Percentiles rank a stretch among this genome's conserved stretches.
phyloP scores from a whole-genome alignment of 768 basidiomycete genomes.

The Lactarius tabidus region DNA sequence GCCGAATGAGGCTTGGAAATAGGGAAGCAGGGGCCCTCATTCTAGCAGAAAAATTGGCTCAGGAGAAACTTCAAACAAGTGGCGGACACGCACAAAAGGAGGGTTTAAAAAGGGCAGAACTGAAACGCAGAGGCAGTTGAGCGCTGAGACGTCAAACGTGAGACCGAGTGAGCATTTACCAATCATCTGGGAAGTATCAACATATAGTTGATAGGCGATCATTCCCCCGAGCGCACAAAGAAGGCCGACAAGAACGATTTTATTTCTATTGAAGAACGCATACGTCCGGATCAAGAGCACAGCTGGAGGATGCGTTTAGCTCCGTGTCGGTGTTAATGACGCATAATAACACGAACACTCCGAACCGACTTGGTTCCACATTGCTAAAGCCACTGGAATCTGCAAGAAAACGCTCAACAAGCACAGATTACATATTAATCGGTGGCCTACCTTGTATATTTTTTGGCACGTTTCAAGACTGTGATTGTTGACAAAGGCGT shows the following conservation, averaged over 20 bases:
- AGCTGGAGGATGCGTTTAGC: slow-evolving; percentile 37
- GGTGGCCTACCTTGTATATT: slow-evolving; percentile 55
- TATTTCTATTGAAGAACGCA: slow-evolving; percentile 79
- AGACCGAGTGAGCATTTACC: slow-evolving; percentile 39
- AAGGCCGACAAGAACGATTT: slow-evolving; percentile 59
- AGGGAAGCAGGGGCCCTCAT: slow-evolving; percentile 69
- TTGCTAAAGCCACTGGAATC: slow-evolving; percentile 77
- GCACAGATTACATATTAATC: background rate
- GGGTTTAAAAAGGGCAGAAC: slow-evolving; percentile 58
- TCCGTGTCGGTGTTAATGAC: background rate
- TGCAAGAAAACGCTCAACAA: slow-evolving; percentile 28
- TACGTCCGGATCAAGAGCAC: slow-evolving; percentile 82
- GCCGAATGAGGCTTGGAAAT: slow-evolving; percentile 81
- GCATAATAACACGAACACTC: slow-evolving; percentile 47
- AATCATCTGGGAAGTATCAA: slow-evolving; percentile 73
- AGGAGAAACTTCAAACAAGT: background rate
- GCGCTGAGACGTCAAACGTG: background rate
- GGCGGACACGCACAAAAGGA: slow-evolving; percentile 45
- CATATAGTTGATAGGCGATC: slow-evolving; percentile 77
- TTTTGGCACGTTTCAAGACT: slow-evolving; percentile 56
- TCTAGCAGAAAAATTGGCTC: slow-evolving; percentile 31
- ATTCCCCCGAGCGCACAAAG: slow-evolving; percentile 66
- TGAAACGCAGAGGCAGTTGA: slow-evolving; percentile 9
- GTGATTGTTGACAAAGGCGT: slow-evolving; percentile 71
- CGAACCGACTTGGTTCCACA: slow-evolving; percentile 86